phyloP scores from a whole-genome alignment of 345 rosid species.

The Brassica carinata region DNA sequence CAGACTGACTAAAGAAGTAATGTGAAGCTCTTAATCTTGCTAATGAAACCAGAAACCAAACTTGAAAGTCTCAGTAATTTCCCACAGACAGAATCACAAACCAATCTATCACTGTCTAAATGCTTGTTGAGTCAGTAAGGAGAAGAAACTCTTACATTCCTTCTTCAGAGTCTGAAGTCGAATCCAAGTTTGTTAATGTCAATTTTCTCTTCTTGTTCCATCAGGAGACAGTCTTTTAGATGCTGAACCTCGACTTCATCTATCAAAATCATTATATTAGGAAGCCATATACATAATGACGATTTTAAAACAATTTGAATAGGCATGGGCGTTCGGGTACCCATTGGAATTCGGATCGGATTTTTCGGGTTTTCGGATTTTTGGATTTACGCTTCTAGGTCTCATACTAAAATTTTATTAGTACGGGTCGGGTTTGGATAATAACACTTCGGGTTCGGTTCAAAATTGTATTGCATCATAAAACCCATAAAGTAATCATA shows the following conservation, averaged over 20 bases:
- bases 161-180: slow-evolving; percentile 54
- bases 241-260: slow-evolving; percentile 74
- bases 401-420: no score
- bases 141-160: slow-evolving; percentile 55
- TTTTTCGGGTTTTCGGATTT: no score
- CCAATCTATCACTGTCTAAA: no score
- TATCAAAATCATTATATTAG: slow-evolving; percentile 35
- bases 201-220: slow-evolving; percentile 81
- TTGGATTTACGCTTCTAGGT: no score
- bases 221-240: slow-evolving; percentile 72
- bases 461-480: no score
- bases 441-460: no score
- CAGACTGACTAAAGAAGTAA: background rate
- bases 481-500: no score
- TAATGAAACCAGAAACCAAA: background rate
- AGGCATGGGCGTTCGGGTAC: no score
- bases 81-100: background rate
- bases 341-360: no score
- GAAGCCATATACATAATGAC: slow-evolving; percentile 2
- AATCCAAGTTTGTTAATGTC: slow-evolving; percentile 57
- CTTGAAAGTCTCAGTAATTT: no score
- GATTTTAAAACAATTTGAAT: background rate
- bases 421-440: no score
- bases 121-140: no score
- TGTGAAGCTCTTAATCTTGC: background rate